Base-by-base conservation (phyloP, 441 rosid genomes). In the Rhodomyrtus psidioides region DNA sequence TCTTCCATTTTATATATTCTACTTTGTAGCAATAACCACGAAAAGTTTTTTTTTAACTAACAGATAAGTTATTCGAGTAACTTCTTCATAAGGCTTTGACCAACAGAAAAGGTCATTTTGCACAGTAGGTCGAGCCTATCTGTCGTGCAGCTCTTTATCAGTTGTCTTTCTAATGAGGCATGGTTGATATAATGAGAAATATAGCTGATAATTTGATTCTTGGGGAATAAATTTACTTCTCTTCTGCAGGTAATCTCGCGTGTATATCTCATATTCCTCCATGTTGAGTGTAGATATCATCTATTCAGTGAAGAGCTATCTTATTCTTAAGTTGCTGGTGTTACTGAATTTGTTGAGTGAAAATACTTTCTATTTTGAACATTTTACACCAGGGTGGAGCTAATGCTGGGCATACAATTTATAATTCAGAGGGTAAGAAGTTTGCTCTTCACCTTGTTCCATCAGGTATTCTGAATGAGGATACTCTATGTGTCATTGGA, bases 321-420 rank as follows among this genome's bases (percentile, higher is more conserved):
- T 21, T 70, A 39, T 70, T 70, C 79, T 21, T 21, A 39, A 39
- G 49, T 39, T 70, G 79, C 79, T 70, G 15, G 79, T 70, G 42
- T 82, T 14, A 10, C 14, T 51, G 14, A 28, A 82, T 54, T 53
- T 54, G 17, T 56, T 12, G 17, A 54, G 26, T 54, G 59, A 54
- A 55, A 54, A 55, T 39, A 21, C 49, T 55, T 30, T 23, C 4
- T 53, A 53, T 82, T 82, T 82, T 39, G 46, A 53, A 53, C 59
- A 24, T 53, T 87, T 83, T 7, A 85, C 90, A 5, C 15, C 90
- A 97, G 99, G 99, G 99, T 84, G 99, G 99, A 90, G 98, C 99
- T 62, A 97, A 96, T 89, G 99, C 99, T 84, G 99, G 99, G n/a
- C 99, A 97, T 87, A 97, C 99, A n/a, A 96, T 97, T 86, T 97